Conservation (phyloP, 1,284 basidiomycete species). For the Moesziomyces sp. region DNA sequence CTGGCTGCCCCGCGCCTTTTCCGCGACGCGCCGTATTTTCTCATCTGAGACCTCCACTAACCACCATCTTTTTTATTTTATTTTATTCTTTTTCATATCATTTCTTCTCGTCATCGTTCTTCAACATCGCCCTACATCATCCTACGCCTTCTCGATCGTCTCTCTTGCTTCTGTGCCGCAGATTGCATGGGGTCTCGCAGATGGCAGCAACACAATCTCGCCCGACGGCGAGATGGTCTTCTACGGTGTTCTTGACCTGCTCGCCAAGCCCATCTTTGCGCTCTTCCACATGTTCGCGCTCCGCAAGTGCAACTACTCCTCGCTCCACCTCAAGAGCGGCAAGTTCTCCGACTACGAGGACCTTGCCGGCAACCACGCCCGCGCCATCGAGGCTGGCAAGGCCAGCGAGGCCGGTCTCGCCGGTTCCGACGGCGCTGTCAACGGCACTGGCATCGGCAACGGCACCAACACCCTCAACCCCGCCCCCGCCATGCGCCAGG, state of each 20-base stretch:
- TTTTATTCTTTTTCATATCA: no score
- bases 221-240: conserved; percentile 71
- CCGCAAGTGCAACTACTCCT: conserved; percentile 52
- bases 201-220: conserved; percentile 71
- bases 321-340: conserved; percentile 51
- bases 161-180: conserved; percentile 72
- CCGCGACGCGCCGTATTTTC: no score
- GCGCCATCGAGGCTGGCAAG: conserved; percentile 29
- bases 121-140: not conserved
- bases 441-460: conserved; percentile 8
- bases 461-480: conserved; percentile 21
- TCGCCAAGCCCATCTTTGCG: conserved; percentile 70
- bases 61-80: no score
- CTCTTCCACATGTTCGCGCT: conserved; percentile 59
- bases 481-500: conserved; percentile 40
- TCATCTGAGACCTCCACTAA: no score
- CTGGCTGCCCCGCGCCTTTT: not conserved
- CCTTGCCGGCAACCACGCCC: conserved; percentile 15
- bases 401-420: conserved; percentile 28
- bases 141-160: conserved; percentile 69
- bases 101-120: not conserved
- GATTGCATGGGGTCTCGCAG: conserved; percentile 71
- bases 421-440: not conserved
- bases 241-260: conserved; percentile 74
- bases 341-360: conserved; percentile 57